Base-by-base conservation (phyloP, 2,329 filamentous ascomycete species). In the Botryotinia narcissicola region DNA sequence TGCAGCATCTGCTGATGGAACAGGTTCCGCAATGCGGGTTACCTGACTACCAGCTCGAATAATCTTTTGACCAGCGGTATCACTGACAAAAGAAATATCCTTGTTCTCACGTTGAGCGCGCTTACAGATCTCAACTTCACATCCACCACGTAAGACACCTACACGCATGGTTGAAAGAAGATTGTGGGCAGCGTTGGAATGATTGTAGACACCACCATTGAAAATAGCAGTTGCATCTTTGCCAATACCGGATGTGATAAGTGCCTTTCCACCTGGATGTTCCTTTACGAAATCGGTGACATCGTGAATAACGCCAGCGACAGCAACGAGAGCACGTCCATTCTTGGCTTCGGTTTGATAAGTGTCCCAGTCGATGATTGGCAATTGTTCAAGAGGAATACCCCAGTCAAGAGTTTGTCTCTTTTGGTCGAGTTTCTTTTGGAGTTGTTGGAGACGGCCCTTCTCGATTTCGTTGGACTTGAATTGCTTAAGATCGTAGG, bases 61-160 rank as follows among this genome's bases (percentile, higher is more conserved):
- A 78, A 98, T 94, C 76, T 92, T 91, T 82, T 93, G 88, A 69
- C 94, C 95, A 71, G 89, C 86, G 25, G 90, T 92, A 81, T 97
- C 95, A 82, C 93, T 94, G 82, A 93, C 89, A 77, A 92, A 91
- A 74, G 91, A 89, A 73, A 93, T 87, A 79, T 95, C 93, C 86
- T 95, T 95, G 86, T 92, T 93, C 84, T 95, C 92, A 79, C 90
- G 89, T 83, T 95, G 92, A 73, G 92, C 90, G 60, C 93, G 91
- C 89, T 96, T 96, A 93, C 93, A 97, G 83, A 96, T 94, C 87
- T 97, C 93, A 42, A 97, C 93, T 83, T 96, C 93, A 82, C 92
- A 94, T 61, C 93, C 93, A 76, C 93, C 93, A 70, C 93, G 92
- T 76, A 97, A 91, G 67, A 97, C 93, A 83, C 93, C 93, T 22